Evolutionary conservation across 108 stramenopile genomes (phyloP).

Genomic region (Skeletonema potamos): DNA sequence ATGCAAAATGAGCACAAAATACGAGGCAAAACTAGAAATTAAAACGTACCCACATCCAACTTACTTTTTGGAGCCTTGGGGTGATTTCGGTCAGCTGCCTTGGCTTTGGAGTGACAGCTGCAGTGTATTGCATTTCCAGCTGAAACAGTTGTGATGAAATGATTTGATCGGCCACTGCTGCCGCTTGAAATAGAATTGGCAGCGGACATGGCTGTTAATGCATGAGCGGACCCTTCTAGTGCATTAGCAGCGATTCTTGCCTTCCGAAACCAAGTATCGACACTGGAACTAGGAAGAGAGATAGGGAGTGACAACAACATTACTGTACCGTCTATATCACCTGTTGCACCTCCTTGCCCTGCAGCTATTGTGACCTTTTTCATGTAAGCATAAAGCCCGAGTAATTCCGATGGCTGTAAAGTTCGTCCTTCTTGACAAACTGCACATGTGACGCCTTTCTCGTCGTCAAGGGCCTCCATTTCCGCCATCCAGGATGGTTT

Average conservation of each 20-base stretch:
- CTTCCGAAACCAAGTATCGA: slow-evolving; percentile 47
- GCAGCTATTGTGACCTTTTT: slow-evolving; percentile 73
- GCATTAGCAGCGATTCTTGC: slow-evolving; percentile 54
- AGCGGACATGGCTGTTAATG: slow-evolving; percentile 27
- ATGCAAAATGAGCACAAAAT: background rate
- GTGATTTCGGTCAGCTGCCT: slow-evolving; percentile 71
- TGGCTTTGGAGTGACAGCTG: slow-evolving; percentile 70
- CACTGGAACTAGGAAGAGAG: slow-evolving; percentile 37
- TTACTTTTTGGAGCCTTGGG: slow-evolving; percentile 78
- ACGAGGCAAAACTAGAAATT: background rate
- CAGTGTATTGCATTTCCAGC: slow-evolving; percentile 86
- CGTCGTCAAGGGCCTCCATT: slow-evolving; percentile 85
- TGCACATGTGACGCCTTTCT: slow-evolving; percentile 73
- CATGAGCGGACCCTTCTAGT: slow-evolving; percentile 41
- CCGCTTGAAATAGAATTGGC: slow-evolving; percentile 25
- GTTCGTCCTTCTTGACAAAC: slow-evolving; percentile 85
- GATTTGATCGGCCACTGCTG: slow-evolving; percentile 37
- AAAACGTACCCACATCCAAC: background rate
- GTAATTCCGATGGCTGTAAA: slow-evolving; percentile 73
- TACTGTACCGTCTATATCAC: slow-evolving; percentile 65
- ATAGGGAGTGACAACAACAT: slow-evolving; percentile 61
- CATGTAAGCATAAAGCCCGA: slow-evolving; percentile 83
- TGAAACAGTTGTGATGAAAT: slow-evolving; percentile 71
- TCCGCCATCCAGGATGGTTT: slow-evolving; percentile 81
- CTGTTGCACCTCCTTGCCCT: slow-evolving; percentile 49